phyloP scores from a whole-genome alignment of 805 yeast genomes.

The Suhomyces sp. region DNA sequence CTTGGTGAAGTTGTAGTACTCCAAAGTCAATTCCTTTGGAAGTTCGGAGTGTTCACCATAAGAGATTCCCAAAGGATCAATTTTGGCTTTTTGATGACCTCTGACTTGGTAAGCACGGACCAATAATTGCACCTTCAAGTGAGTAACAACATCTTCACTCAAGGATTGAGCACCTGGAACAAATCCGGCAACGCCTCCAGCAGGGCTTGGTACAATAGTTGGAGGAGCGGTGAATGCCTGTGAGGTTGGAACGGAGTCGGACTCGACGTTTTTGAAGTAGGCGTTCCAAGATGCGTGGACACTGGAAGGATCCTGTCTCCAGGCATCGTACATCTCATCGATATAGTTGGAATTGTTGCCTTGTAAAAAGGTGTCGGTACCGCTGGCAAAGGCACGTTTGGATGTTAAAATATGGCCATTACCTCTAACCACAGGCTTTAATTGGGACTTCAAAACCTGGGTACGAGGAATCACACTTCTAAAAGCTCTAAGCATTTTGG shows the following conservation, averaged over 20 bases:
- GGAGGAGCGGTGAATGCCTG: constrained; percentile 91
- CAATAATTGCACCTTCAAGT: constrained; percentile 90
- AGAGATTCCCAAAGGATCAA: constrained; percentile 92
- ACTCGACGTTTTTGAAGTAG: constrained; percentile 86
- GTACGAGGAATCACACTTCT: constrained; percentile 36
- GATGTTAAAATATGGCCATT: constrained; percentile 6
- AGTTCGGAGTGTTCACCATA: constrained; percentile 66
- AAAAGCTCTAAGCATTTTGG: constrained; percentile 42
- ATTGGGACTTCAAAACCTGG: constrained; percentile 29
- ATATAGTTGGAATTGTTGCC: constrained; percentile 86
- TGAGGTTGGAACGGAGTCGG: constrained; percentile 64
- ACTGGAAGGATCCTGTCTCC: constrained; percentile 84
- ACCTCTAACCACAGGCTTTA: constrained; percentile 7
- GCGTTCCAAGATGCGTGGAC: constrained; percentile 98
- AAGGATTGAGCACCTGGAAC: constrained; percentile 51
- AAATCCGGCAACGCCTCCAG: constrained; percentile 64
- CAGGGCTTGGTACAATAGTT: constrained; percentile 74
- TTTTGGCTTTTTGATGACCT: constrained; percentile 93
- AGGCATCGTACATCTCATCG: constrained; percentile 96
- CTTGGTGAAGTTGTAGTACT: constrained; percentile 87
- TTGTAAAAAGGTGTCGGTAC: constrained; percentile 72
- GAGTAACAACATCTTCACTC: constrained; percentile 70
- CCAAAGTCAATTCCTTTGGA: constrained; percentile 88
- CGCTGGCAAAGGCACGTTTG: constrained; percentile 33
- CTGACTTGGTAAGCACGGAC: constrained; percentile 99